phyloP scores from a whole-genome alignment of 805 yeast genomes.

The Ogataea thermomethanolica region DNA sequence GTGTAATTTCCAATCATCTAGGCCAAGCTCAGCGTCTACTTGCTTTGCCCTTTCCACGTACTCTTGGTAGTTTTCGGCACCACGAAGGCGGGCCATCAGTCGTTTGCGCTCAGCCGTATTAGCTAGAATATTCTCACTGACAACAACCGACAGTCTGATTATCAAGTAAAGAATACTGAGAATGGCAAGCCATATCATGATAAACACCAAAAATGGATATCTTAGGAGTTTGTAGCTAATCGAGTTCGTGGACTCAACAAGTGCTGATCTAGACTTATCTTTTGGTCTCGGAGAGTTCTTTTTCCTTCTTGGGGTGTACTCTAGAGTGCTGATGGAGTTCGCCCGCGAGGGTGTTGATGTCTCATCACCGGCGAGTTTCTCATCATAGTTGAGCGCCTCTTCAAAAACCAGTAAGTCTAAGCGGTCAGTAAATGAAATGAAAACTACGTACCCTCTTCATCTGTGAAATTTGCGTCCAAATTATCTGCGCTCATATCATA shows the following conservation, averaged over 20 bases:
- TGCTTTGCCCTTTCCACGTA: slow-evolving; percentile 58
- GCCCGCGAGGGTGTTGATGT: slow-evolving; percentile 8
- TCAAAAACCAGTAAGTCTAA: slow-evolving; percentile 35
- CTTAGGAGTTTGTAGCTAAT: slow-evolving; percentile 48
- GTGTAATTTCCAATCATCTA: slow-evolving; percentile 61
- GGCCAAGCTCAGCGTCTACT: slow-evolving; percentile 54
- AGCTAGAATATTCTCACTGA: slow-evolving; percentile 55
- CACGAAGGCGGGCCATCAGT: slow-evolving; percentile 47
- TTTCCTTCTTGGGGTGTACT: slow-evolving; percentile 13
- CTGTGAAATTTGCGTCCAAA: slow-evolving; percentile 23
- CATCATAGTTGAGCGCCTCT: slow-evolving; percentile 36
- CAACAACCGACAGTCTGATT: slow-evolving; percentile 57
- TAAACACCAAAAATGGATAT: slow-evolving; percentile 59
- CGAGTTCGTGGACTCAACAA: slow-evolving; percentile 20
- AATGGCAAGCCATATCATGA: slow-evolving; percentile 50
- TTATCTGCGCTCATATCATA: slow-evolving; percentile 16
- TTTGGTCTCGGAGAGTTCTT: slow-evolving; percentile 3
- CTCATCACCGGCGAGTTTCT: slow-evolving; percentile 11
- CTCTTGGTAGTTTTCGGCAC: slow-evolving; percentile 51
- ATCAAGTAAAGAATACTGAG: slow-evolving; percentile 48
- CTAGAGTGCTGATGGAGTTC: slow-evolving; percentile 13
- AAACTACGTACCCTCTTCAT: slow-evolving; percentile 19
- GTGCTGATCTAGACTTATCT: background rate
- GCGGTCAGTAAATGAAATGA: background rate
- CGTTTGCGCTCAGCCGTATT: slow-evolving; percentile 57